These are phyloP conservation scores for Boletus sp. DNA, from an alignment of 768 basidiomycete species.

Conservation along the genomic window DNA sequence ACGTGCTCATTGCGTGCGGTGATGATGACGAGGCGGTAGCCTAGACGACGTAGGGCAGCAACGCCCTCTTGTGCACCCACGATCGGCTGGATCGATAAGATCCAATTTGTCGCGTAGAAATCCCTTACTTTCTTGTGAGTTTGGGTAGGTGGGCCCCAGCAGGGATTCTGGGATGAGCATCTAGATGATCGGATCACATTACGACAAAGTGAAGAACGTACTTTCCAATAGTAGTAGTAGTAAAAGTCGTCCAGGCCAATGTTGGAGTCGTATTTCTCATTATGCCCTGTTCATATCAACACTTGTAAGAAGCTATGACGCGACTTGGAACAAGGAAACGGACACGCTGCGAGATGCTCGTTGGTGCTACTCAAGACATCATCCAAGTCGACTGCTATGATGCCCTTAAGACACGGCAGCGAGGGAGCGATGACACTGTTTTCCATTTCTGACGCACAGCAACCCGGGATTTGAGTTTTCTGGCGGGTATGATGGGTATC, in stretches of 20 bases:
- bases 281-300: slow-evolving; percentile 54
- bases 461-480: background rate
- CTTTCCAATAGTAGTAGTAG: slow-evolving; percentile 82
- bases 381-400: slow-evolving; percentile 66
- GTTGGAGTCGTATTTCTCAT: slow-evolving; percentile 50
- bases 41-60: slow-evolving; percentile 54
- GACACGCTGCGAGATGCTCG: slow-evolving; percentile 53
- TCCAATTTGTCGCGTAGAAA: slow-evolving; percentile 53
- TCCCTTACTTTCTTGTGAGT: slow-evolving; percentile 58
- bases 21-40: slow-evolving; percentile 69
- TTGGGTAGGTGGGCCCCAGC: slow-evolving; percentile 61
- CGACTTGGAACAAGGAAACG: background rate
- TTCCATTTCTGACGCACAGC: background rate
- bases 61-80: slow-evolving; percentile 61
- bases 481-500: slow-evolving; percentile 5
- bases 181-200: background rate
- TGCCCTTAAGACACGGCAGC: slow-evolving; percentile 30
- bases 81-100: slow-evolving; percentile 50
- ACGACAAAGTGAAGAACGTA: slow-evolving; percentile 16
- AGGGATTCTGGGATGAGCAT: slow-evolving; percentile 38
- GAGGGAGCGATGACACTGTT: background rate
- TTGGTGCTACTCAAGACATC: slow-evolving; percentile 72
- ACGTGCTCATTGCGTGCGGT: slow-evolving; percentile 65
- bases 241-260: slow-evolving; percentile 59
- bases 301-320: background rate